Conservation (phyloP, 2,329 filamentous ascomycete species). For the Cladorrhinum sp. region DNA sequence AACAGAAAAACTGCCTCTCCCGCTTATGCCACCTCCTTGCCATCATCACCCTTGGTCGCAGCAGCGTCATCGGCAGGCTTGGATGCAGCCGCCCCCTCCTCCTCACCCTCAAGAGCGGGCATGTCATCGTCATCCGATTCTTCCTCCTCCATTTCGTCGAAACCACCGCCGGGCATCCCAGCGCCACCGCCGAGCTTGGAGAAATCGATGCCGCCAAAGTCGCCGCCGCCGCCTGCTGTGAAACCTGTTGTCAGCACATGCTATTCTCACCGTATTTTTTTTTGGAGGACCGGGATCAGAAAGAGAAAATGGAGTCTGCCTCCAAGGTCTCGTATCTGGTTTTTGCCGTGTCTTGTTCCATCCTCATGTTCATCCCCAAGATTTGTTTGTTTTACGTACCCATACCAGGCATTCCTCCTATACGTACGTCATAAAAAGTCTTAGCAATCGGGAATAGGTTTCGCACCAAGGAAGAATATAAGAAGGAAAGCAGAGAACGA, state of each 20-base stretch:
- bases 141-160: conserved; percentile 49
- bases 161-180: conserved; percentile 44
- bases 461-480: conserved; percentile 1
- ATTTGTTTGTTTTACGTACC: conserved; percentile 29
- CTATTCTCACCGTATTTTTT: no score
- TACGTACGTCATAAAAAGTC: conserved; percentile 18
- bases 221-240: conserved; percentile 58
- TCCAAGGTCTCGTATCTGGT: conserved; percentile 11
- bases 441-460: conserved; percentile 19
- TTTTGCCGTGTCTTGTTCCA: not conserved
- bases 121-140: conserved; percentile 73
- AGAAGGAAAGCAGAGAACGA: conserved; percentile 2
- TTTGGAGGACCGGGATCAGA: no score
- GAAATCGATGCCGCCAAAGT: conserved; percentile 89
- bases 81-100: conserved; percentile 43
- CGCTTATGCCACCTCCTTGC: conserved; percentile 17
- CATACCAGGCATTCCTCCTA: conserved; percentile 49
- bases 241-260: conserved; percentile 20
- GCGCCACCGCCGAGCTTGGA: conserved; percentile 76
- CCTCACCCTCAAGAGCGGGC: conserved; percentile 71
- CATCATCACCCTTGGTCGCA: conserved; percentile 39
- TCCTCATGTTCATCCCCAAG: not conserved
- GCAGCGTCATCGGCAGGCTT: conserved; percentile 38
- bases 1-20: not conserved
- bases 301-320: not conserved